Evolutionary conservation across 140 eudicot species (phyloP), one percentile per base, ranked within the genome.

Genomic region (Anethum foeniculum): DNA sequence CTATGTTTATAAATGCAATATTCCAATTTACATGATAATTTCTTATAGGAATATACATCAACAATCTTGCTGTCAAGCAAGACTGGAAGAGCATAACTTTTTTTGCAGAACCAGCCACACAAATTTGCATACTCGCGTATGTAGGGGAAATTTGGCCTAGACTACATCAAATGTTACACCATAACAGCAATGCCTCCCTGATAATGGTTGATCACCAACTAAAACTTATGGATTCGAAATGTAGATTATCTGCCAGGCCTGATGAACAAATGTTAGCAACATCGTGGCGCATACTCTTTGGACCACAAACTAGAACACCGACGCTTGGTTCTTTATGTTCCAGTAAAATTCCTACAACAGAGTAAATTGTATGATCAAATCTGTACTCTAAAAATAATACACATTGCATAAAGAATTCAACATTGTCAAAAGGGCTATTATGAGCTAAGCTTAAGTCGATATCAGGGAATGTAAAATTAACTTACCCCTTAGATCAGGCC

Each of bases 401-500:
- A 23, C 65, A 56, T 56, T 18, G 27, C 11, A 56, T 4, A 56
- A 56, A 56, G 23, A 54, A 34, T 34, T 34, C 38, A 54, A 23
- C 68, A 58, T 58, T 4, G 58, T 19, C 13, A 51, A 51, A 51
- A 16, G n/a, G 21, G 58, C 58, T 4, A 2, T 51, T 51, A 5
- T 4, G 16, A 51, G 60, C n/a, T 52, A 5, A 52, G 52, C 2
- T 18, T 18, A 18, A 19, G 8, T 52, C 23, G 23, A 16, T 52
- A 52, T 18, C n/a, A 52, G n/a, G 60, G 60, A 52, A 52, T 52
- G 32, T 23, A 27, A 27, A 25, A 25, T 44, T 1, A 23, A 81
- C 89, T 87, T 69, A 81, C 93, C 80, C 83, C 80, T 85, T 2
- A 89, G 68, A 71, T 85, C 88, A 19, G 89, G 89, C 65, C 88